Evolutionary conservation across 2,329 filamentous ascomycete species (phyloP), one percentile per base, ranked within the genome.

Genomic region (Talaromyces funiculosus): DNA sequence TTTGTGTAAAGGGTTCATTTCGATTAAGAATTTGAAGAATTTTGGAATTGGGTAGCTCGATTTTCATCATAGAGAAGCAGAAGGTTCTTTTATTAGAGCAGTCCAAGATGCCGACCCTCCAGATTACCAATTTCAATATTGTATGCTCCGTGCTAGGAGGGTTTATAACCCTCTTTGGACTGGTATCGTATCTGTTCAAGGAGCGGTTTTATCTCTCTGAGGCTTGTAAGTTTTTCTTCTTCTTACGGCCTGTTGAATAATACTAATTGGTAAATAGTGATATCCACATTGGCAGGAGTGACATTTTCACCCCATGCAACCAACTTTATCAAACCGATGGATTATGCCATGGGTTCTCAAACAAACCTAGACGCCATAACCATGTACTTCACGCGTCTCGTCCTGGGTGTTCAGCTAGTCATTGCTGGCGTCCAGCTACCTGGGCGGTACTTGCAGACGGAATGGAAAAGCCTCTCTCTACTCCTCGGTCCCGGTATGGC

Each of bases 161-260:
- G 1, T 97, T 95, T 77, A 86, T 97, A 63, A 91, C 90, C 0
- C 67, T 95, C n/a, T 97, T 96, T 69, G 92, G 91, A 3, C 78
- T 97, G 45, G 90, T 97, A 0, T 96, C 91, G 0, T 96, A 92
- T 71, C 82, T 96, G 18, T 82, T 90, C 70, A 96, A 97, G 71
- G 92, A 96, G 77, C 88, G 86, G 61, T 93, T 90, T 71, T 96
- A 96, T 72, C 82, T 97, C 0, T 96, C 91, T 1, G 92, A 97
- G 82, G 90, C 92, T 57, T 79, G 90, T 93, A 79, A 72, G 89
- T 84, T 26, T 37, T 3, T 33, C 2, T 29, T 18, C 51, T 14
- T 59, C n/a, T 3, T n/a, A 40, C 18, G 14, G 4, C 22, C 2
- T 33, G 2, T 5, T n/a, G 16, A 2, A 20, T 40, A 10, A 35